A percentile compares a stretch with the other conserved stretches of the same genome.
These are phyloP conservation scores for Spiraea crenata DNA, from an alignment of 331 rosid species.

Conservation along the genomic window DNA sequence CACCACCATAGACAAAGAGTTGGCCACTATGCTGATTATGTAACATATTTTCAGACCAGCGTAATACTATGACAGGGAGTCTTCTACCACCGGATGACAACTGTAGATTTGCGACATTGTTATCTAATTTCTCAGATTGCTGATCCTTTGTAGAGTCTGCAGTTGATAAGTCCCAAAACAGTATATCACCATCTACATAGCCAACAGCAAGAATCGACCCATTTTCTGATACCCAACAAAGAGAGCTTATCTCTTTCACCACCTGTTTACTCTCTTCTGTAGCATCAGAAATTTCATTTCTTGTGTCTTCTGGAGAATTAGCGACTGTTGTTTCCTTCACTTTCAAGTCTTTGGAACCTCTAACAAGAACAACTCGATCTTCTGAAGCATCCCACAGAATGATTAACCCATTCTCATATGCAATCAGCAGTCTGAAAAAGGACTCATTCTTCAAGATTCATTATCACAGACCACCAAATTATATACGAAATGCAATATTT, in stretches of 20 bases:
- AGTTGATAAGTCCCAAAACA: constrained; percentile 75
- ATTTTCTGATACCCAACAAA: constrained; percentile 79
- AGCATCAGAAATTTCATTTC: constrained; percentile 39
- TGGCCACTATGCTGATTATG: constrained; percentile 40
- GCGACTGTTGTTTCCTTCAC: constrained; percentile 39
- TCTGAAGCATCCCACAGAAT: constrained; percentile 86
- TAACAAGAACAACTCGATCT: constrained; percentile 63
- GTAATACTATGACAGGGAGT: constrained; percentile 69
- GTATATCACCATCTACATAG: constrained; percentile 88
- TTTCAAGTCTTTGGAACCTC: constrained; percentile 60
- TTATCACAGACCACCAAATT: neutral
- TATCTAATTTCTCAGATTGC: constrained; percentile 35
- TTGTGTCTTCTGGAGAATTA: constrained; percentile 35
- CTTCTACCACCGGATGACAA: constrained; percentile 61
- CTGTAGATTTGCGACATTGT: constrained; percentile 68
- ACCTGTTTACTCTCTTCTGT: constrained; percentile 38
- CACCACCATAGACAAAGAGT: constrained; percentile 88
- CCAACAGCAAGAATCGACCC: constrained; percentile 80
- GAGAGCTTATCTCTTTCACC: constrained; percentile 78
- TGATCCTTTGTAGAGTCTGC: constrained; percentile 37
- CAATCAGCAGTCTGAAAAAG: constrained; percentile 72
- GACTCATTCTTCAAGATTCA: constrained; percentile 14
- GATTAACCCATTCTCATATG: constrained; percentile 75
- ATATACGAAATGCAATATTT: neutral
- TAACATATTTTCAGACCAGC: constrained; percentile 53